Base-by-base conservation (phyloP, 2,329 filamentous ascomycete genomes). In the Venturia nashicola region DNA sequence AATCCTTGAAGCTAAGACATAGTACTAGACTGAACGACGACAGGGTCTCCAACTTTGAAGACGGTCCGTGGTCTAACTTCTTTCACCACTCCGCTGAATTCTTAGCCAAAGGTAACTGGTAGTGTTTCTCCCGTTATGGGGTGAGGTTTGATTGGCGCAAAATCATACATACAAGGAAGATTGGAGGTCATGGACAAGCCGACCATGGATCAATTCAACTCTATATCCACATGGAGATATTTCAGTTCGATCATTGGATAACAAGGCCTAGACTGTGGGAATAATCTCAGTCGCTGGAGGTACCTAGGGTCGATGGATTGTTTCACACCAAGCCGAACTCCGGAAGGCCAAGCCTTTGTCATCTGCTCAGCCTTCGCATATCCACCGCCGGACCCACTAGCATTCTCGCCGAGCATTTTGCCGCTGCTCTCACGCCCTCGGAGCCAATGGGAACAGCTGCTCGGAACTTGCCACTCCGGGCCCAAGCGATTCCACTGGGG, bases 51-150 rank as follows among this genome's bases (percentile, higher is more conserved):
- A 2, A 66, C 61, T 2, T 59, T 61, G n/a, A 73, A 67, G 32
- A 65, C 61, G 0, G 69, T 72, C 11, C 51, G 61, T 32, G 65
- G 4, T 1, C 68, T 68, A 2, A 69, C 67, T 48, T 66, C 66
- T 59, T 69, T 62, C 46, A 72, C 66, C 20, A 69, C 68, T 20
- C 72, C 72, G 39, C 67, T 68, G 67, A 73, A 72, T 59, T 73
- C 72, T 62, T 73, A 71, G 63, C 72, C 71, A 63, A 73, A 65
- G 27, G 71, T 73, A 0, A 72, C 59, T 8, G 71, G 72, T 6
- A 69, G 61, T 20, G 62, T 55, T 18, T 68, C 65, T 39, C 65
- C 57, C 9, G 71, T 71, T 9, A 67, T 16, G 5, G 68, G 65
- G 60, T 72, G 70, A 16, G 70, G 69, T 16, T 61, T 65, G 34